Evolutionary conservation across 495 filamentous ascomycete species (phyloP).

Genomic region (Penicillium steckii): DNA sequence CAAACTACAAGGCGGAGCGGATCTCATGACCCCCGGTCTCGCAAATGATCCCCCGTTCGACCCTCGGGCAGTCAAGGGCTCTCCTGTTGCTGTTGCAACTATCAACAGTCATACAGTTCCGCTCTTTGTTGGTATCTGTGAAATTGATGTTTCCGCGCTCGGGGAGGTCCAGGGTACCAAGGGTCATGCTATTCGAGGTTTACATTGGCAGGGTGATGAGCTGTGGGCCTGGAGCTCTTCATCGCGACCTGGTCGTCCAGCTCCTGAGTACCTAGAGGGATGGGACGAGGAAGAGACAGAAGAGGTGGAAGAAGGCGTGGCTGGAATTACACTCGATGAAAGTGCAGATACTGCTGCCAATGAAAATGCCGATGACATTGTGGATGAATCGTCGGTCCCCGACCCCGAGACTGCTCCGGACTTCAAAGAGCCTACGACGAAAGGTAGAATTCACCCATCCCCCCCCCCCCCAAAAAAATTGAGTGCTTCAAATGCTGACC

Average conservation of each 20-base stretch:
- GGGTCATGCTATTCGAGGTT: conserved; percentile 63
- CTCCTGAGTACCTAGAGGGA: conserved; percentile 50
- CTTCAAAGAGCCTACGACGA: conserved; percentile 52
- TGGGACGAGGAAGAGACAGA: conserved; percentile 40
- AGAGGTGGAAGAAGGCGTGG: conserved; percentile 39
- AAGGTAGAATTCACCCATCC: conserved; percentile 50
- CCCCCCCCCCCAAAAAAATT: no score
- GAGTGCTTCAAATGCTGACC: conserved; percentile 17
- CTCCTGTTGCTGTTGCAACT: conserved; percentile 66
- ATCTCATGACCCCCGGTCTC: conserved; percentile 74
- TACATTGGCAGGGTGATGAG: conserved; percentile 77
- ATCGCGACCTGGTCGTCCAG: conserved; percentile 50
- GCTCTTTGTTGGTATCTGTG: conserved; percentile 63
- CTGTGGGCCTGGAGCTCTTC: conserved; percentile 63
- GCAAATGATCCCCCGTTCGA: conserved; percentile 71
- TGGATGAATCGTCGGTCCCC: conserved; percentile 6
- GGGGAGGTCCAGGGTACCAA: conserved; percentile 61
- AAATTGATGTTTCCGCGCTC: conserved; percentile 61
- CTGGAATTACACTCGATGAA: conserved; percentile 41
- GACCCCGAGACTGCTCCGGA: conserved; percentile 28
- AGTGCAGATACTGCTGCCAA: conserved; percentile 26
- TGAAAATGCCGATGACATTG: conserved; percentile 28
- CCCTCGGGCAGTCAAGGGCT: conserved; percentile 55
- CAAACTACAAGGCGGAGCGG: conserved; percentile 64
- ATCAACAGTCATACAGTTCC: conserved; percentile 60